These are phyloP conservation scores for Colletotrichum sp. DNA, from an alignment of 2,329 filamentous ascomycete genomes.

Conservation along the genomic window DNA sequence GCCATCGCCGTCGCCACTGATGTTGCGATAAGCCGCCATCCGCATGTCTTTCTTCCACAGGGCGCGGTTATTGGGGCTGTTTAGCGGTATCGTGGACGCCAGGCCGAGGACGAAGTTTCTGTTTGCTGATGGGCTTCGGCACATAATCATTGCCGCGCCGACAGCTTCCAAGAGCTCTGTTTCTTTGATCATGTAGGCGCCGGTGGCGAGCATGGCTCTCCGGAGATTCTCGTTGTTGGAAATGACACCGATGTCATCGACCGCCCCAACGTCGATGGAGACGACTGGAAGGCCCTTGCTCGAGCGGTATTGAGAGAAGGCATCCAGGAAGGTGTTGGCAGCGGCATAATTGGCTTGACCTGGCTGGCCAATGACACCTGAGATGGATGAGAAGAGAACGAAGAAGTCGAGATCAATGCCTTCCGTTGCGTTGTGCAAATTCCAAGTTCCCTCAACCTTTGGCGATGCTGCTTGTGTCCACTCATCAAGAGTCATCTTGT, in stretches of 20 bases:
- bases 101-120: conserved; percentile 21
- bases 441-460: conserved; percentile 47
- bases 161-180: conserved; percentile 17
- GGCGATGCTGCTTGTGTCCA: conserved; percentile 39
- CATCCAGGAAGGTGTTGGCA: conserved; percentile 45
- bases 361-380: conserved; percentile 34
- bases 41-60: conserved; percentile 25
- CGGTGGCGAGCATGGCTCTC: neutral
- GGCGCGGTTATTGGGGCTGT: conserved; percentile 15
- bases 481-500: conserved; percentile 39
- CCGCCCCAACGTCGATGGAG: conserved; percentile 41
- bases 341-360: conserved; percentile 45
- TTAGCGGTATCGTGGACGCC: conserved; percentile 12
- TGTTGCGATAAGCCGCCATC: conserved; percentile 29
- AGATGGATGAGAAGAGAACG: conserved; percentile 37
- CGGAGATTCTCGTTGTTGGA: conserved; percentile 19
- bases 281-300: conserved; percentile 38
- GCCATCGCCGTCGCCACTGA: neutral
- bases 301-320: conserved; percentile 39
- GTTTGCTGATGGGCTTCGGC: neutral
- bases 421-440: conserved; percentile 36
- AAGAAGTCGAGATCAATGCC: conserved; percentile 39
- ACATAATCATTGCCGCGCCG: neutral
- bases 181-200: conserved; percentile 18
- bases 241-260: conserved; percentile 42